A percentile compares a stretch with the other conserved stretches of the same genome.
phyloP scores from a whole-genome alignment of 2,329 filamentous ascomycete species.

The Calonectria hawksworthii region DNA sequence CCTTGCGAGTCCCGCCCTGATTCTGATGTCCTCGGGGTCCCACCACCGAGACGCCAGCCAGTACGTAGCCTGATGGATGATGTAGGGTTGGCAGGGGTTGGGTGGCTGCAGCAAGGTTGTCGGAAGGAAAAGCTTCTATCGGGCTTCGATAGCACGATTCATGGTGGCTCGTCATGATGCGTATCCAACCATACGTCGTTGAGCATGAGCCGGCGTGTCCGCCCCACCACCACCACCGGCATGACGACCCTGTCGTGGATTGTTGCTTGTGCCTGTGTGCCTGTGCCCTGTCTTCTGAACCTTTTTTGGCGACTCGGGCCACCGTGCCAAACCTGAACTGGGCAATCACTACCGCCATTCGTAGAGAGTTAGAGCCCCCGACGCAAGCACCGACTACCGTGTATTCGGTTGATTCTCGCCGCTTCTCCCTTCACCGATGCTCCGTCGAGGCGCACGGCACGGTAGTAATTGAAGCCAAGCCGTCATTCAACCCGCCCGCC shows the following conservation, averaged over 20 bases:
- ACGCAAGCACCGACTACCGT: conserved; percentile 12
- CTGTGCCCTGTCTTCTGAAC: conserved; percentile 25
- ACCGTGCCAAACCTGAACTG: conserved; percentile 6
- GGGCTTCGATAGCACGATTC: conserved; percentile 48
- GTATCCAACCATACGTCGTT: conserved; percentile 38
- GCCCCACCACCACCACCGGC: conserved; percentile 38
- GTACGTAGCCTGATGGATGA: conserved; percentile 15
- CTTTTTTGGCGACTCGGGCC: conserved; percentile 13
- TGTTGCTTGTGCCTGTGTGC: conserved; percentile 27
- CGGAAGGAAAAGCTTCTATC: conserved; percentile 44
- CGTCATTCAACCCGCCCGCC: not conserved
- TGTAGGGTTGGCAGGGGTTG: conserved; percentile 2
- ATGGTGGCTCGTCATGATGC: conserved; percentile 34
- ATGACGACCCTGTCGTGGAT: not conserved
- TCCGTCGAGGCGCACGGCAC: not conserved
- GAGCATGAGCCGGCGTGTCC: conserved; percentile 35
- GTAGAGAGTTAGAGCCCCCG: not conserved
- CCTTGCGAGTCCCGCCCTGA: conserved; percentile 1
- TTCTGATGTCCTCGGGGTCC: conserved; percentile 35
- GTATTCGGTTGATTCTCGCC: conserved; percentile 6
- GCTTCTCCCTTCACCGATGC: not conserved
- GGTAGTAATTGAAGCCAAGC: not conserved
- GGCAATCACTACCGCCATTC: conserved; percentile 4
- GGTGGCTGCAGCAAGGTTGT: conserved; percentile 13
- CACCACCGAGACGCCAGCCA: conserved; percentile 30